Base-by-base conservation (phyloP, 208 protist genomes). In the Acanthamoeba sp. region DNA sequence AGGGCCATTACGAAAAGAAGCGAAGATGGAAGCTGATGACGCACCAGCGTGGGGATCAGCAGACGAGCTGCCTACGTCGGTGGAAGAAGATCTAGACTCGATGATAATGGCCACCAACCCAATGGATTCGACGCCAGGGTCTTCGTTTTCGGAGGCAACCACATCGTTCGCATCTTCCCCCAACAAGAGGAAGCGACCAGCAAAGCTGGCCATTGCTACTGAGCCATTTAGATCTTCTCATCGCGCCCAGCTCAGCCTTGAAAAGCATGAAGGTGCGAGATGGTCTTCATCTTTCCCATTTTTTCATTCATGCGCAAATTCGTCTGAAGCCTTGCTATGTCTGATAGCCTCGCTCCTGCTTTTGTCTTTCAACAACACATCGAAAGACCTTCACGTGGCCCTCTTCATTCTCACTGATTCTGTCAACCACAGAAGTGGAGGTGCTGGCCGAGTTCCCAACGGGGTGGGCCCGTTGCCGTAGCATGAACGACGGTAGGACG, bases 381-480 rank as follows among this genome's bases (percentile, higher is more conserved):
- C n/a, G n/a, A n/a, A n/a, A n/a, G n/a, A n/a, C 48, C 48, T 52
- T 52, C 48, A 22, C 20, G 10, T 50, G 42, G 5, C 0, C 45
- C 9, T 50, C 45, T 38, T 66, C 14, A 34, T 66, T 2, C 14
- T 32, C 57, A 64, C n/a, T 36, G 0, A n/a, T 36, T 71, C 62
- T 34, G 24, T 71, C 29, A 18, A 18, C 48, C 2, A 12, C 38
- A 87, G 78, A 87, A n/a, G 78, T 87, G 78, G 78, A 87, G 29
- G 45, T 87, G 78, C 45, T 87, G 78, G 78, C 24, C 12, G 78
- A 87, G 78, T 87, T 87, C 32, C 42, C 78, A 7, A 87, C 78
- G 12, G 78, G 78, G 10, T 87, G 78, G 78, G 45, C 78, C 9
- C 78, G 78, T 4, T 87, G 78, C 45, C 6, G 78, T 12, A 52